Evolutionary conservation across 2,329 filamentous ascomycete species (phyloP).

Genomic region (Pseudogymnoascus sp.): DNA sequence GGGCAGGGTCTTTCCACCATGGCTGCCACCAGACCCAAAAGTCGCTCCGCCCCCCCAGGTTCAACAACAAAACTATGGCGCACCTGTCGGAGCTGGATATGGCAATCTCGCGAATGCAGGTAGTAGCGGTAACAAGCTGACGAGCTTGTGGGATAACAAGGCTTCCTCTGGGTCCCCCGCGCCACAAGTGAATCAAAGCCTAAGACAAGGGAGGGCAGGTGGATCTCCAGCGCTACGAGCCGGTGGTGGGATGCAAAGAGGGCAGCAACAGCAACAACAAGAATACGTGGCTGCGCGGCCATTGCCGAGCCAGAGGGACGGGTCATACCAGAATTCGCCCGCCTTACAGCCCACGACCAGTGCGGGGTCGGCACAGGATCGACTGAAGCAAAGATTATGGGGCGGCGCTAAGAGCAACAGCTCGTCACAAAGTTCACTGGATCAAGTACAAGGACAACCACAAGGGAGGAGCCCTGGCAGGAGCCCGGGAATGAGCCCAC

Average conservation of each 20-base stretch:
- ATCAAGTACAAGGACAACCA: neutral
- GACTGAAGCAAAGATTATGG: conserved; percentile 73
- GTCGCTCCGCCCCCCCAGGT: conserved; percentile 44
- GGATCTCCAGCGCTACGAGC: conserved; percentile 20
- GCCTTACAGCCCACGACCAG: conserved; percentile 15
- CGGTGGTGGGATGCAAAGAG: conserved; percentile 23
- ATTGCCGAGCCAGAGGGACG: conserved; percentile 63
- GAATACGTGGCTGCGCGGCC: conserved; percentile 41
- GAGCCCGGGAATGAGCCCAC: neutral
- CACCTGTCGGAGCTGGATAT: conserved; percentile 44
- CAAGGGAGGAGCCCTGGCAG: neutral
- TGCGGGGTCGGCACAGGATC: conserved; percentile 63
- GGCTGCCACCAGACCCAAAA: conserved; percentile 89
- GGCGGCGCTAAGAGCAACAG: conserved; percentile 27
- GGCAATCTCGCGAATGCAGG: conserved; percentile 35
- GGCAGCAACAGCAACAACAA: conserved; percentile 8
- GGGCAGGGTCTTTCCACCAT: conserved; percentile 67
- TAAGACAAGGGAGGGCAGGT: conserved; percentile 34
- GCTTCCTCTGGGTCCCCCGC: conserved; percentile 13
- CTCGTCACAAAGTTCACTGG: conserved; percentile 1
- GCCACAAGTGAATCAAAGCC: conserved; percentile 33
- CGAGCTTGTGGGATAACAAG: conserved; percentile 49
- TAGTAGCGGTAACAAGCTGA: conserved; percentile 34
- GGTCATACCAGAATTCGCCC: conserved; percentile 59
- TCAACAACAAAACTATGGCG: conserved; percentile 32